phyloP scores from a whole-genome alignment of 495 filamentous ascomycete species.

The Penicillium lividum region DNA sequence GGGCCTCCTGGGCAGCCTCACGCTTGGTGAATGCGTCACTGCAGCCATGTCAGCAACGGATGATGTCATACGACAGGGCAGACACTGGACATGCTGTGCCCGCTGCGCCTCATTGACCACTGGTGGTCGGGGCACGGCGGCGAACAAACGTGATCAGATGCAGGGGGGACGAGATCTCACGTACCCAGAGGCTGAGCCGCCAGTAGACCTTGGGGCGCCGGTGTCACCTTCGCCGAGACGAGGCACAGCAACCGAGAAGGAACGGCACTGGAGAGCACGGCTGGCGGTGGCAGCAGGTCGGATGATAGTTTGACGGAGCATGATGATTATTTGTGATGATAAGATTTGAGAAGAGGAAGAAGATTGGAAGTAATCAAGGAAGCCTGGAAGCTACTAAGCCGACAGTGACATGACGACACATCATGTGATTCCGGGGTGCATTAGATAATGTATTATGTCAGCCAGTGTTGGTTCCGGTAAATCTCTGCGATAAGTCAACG shows the following conservation, averaged over 20 bases:
- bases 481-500: constrained; percentile 35
- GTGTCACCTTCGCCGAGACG: constrained; percentile 70
- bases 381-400: background rate
- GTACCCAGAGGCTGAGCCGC: constrained; percentile 35
- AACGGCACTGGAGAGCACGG: constrained; percentile 51
- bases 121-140: background rate
- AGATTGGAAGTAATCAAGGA: constrained; percentile 27
- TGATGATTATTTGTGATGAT: constrained; percentile 35
- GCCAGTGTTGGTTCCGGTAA: constrained; percentile 9
- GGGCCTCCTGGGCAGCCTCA: constrained; percentile 83
- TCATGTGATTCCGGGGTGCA: constrained; percentile 16
- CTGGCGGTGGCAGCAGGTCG: constrained; percentile 56
- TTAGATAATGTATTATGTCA: constrained; percentile 22
- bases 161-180: constrained; percentile 12
- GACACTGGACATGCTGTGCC: constrained; percentile 5
- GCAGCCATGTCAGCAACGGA: constrained; percentile 14
- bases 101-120: background rate
- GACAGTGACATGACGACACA: constrained; percentile 26
- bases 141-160: background rate
- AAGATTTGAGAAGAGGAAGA: constrained; percentile 5
- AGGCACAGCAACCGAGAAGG: constrained; percentile 63
- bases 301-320: constrained; percentile 67
- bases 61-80: constrained; percentile 20
- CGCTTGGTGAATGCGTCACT: constrained; percentile 91
- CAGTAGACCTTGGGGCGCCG: constrained; percentile 56